A percentile compares a stretch with the other conserved stretches of the same genome.
Evolutionary conservation across 2,329 filamentous ascomycete genomes (phyloP).

Genomic region (Aspergillus calidoustus): DNA sequence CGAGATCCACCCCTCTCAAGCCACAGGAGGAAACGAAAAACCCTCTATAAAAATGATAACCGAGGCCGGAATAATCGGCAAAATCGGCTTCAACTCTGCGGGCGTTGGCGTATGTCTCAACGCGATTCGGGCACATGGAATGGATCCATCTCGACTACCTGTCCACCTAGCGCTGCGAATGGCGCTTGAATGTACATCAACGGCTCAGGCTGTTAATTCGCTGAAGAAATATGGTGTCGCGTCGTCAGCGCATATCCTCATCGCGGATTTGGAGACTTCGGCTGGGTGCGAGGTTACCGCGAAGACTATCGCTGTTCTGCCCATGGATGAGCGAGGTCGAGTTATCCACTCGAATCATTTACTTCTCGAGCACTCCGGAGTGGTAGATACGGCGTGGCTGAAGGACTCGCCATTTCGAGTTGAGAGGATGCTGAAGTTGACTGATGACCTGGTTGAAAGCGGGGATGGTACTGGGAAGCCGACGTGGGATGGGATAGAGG

Average conservation of each 20-base stretch:
- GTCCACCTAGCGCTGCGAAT: not conserved
- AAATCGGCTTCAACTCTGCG: not conserved
- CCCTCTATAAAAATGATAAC: conserved; percentile 2
- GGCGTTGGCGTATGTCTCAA: conserved; percentile 11
- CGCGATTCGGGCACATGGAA: not conserved
- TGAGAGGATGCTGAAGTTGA: not conserved
- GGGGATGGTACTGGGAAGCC: not conserved
- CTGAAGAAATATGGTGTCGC: not conserved
- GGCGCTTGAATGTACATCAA: not conserved
- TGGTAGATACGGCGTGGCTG: not conserved
- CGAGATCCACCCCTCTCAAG: not conserved
- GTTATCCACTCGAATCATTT: conserved; percentile 5
- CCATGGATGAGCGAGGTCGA: not conserved
- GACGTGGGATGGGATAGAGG: not conserved
- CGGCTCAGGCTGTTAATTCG: not conserved
- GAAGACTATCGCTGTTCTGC: not conserved
- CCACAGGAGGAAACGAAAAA: not conserved
- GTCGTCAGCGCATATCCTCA: not conserved
- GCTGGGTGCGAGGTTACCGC: conserved; percentile 1
- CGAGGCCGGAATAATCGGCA: conserved; percentile 6
- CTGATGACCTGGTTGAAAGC: not conserved
- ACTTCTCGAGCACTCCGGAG: not conserved
- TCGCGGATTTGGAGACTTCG: not conserved
- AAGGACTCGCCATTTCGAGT: not conserved
- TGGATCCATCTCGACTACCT: not conserved